Evolutionary conservation across 306 rosid species (phyloP).

Genomic region (Lotus japonicus): DNA sequence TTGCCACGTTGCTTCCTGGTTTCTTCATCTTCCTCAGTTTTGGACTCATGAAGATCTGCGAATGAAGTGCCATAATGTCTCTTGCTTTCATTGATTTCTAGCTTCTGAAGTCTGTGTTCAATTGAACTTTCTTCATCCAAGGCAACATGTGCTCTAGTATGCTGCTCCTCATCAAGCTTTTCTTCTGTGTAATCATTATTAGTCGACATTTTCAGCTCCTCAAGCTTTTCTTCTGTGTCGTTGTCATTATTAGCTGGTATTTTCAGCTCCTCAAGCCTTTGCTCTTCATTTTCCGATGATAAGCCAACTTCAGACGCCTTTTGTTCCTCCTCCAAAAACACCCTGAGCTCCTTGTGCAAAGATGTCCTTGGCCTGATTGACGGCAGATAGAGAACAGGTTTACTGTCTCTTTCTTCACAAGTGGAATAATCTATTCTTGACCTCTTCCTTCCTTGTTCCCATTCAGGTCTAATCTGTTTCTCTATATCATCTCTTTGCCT

Average conservation of each 20-base stretch:
- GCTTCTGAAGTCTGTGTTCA: constrained; percentile 40
- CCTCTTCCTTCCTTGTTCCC: constrained; percentile 83
- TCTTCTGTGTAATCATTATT: constrained; percentile 18
- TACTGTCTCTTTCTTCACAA: constrained; percentile 42
- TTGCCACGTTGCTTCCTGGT: constrained; percentile 70
- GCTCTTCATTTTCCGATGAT: constrained; percentile 44
- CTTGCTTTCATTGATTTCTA: constrained; percentile 49
- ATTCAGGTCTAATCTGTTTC: constrained; percentile 68
- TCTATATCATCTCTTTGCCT: constrained; percentile 71
- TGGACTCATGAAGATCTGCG: constrained; percentile 32
- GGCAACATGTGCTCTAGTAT: constrained; percentile 30
- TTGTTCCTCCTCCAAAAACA: constrained; percentile 85
- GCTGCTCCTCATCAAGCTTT: constrained; percentile 40
- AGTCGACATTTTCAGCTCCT: constrained; percentile 19
- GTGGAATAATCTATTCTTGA: constrained; percentile 58
- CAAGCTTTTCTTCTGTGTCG: constrained; percentile 27
- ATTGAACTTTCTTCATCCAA: constrained; percentile 44
- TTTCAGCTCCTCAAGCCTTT: constrained; percentile 27
- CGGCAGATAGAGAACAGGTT: constrained; percentile 49
- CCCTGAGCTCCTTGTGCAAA: constrained; percentile 79
- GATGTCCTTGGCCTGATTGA: constrained; percentile 51
- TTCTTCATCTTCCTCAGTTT: constrained; percentile 77
- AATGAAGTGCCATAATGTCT: constrained; percentile 24
- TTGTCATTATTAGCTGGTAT: constrained; percentile 10
- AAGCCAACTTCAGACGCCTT: constrained; percentile 49